Evolutionary conservation across 495 filamentous ascomycete species (phyloP), one percentile per base, ranked within the genome.

Genomic region (Sabuloglossum arenarium): DNA sequence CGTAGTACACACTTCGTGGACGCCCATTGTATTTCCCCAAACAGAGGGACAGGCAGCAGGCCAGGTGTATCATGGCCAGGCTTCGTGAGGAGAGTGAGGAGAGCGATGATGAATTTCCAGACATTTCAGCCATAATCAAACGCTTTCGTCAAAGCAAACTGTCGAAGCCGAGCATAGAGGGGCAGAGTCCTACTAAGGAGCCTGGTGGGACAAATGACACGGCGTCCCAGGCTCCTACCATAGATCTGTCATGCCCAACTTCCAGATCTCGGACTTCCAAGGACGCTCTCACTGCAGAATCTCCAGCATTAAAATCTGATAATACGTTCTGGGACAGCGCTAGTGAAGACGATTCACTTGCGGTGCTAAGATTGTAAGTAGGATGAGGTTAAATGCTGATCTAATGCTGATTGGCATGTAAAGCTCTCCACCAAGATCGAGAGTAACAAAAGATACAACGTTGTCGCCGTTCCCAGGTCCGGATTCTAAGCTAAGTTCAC

Each of bases 401-500:
- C 28, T 11, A 14, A 25, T 4, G 25, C 45, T 49, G n/a, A 49
- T 29, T 16, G 25, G 16, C 47, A 12, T 23, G 6, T 16, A 27
- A 27, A 51, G 47, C 47, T 51, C 47, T 51, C 47, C 47, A 19
- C 25, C 47, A 30, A 29, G 12, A 29, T 51, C 47, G 21, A 51
- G 14, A 19, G 28, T 27, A 30, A 23, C 12, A 14, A 51, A 51
- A n/a, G 28, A 51, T 8, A 39, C 34, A 8, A 39, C 8, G 34
- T 39, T 16, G 34, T 39, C 34, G 34, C 8, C 8, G 8, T 16
- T 16, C 34, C 16, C 34, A 16, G 34, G 16, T 8, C 34, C 8
- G 34, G 8, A 39, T 39, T 39, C 34, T 8, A 39, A 16, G 34
- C 8, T 51, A 19, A 51, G 64, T 16, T 81, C 79, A 1, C 79